Evolutionary conservation across 495 filamentous ascomycete genomes (phyloP), one percentile per base, ranked within the genome.

Genomic region (Paragyromitra xinjiangensis): DNA sequence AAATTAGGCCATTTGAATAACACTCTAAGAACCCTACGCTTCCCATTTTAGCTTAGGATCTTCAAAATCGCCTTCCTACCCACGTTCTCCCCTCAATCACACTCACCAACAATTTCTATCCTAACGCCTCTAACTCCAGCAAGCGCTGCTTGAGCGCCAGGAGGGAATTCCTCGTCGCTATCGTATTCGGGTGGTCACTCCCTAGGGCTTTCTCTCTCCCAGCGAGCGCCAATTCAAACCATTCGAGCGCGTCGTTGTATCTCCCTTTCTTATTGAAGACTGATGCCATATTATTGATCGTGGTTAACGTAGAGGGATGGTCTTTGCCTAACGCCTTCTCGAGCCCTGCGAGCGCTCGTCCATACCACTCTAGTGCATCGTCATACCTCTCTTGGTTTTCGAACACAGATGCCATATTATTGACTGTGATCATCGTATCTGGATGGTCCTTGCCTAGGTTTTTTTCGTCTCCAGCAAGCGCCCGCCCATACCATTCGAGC

Each of bases 401-500:
- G 5, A 75, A 62, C 22, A 71, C 74, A 7, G 29, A 44, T 39
- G 68, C 74, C 37, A 77, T 77, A 37, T 59, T 61, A 22, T 56
- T 19, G 48, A 77, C 62, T 6, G 66, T 81, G 14, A 14, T 42
- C 7, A 81, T 68, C 44, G 79, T 81, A 26, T 66, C n/a, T 4
- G 51, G 78, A 40, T 81, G 78, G 8, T 81, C 79, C 22, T 34
- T 42, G 9, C 76, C 81, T 5, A 83, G 69, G 0, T 51, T 62
- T 53, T 78, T 80, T 16, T 71, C 51, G 3, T 45, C n/a, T 19
- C 29, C 37, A 50, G 34, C 42, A 7, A 77, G 56, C 11, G 80
- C 78, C 50, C 65, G 70, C 37, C 77, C 22, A 67, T 79, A 80
- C 71, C 80, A 81, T 22, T 62, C 12, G 3, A 76, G 65, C 19